Percentiles rank a stretch among this genome's conserved stretches.
Conservation (phyloP, 164 flowering plant species). For the Nymphaea colorata region DNA sequence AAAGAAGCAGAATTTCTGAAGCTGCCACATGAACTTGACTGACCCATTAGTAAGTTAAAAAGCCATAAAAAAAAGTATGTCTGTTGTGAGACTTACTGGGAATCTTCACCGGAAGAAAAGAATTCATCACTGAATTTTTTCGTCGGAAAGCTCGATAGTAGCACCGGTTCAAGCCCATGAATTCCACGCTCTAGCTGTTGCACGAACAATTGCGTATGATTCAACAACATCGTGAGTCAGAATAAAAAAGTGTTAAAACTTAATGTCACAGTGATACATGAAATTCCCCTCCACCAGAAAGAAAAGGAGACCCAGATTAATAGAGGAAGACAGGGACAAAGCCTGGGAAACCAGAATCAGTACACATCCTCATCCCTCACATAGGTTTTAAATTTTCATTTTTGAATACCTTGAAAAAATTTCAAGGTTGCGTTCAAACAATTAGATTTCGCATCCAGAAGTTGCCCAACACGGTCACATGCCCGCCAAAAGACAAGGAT, state of each 20-base stretch:
- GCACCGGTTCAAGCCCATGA: conserved; percentile 69
- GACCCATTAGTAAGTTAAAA: neutral
- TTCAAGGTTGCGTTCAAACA: no score
- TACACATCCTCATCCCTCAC: no score
- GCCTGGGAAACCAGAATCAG: no score
- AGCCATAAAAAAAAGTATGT: neutral
- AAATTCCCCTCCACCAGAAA: neutral
- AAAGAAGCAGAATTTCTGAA: no score
- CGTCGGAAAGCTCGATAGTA: conserved; percentile 64
- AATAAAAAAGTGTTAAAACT: no score
- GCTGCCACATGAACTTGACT: no score
- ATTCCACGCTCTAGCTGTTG: conserved; percentile 74
- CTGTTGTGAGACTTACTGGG: conserved; percentile 47
- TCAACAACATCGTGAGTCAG: neutral
- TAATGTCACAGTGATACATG: neutral
- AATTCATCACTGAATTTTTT: conserved; percentile 60
- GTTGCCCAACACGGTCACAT: no score
- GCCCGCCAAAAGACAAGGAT: neutral
- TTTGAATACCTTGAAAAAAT: no score
- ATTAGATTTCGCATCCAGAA: no score
- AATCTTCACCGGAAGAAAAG: conserved; percentile 40
- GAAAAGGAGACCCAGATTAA: neutral
- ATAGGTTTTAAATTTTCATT: no score
- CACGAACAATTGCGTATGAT: neutral
- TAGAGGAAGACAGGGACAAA: no score